phyloP scores from a whole-genome alignment of 371 early-diverging fungal species.

The Mucor circinelloides region DNA sequence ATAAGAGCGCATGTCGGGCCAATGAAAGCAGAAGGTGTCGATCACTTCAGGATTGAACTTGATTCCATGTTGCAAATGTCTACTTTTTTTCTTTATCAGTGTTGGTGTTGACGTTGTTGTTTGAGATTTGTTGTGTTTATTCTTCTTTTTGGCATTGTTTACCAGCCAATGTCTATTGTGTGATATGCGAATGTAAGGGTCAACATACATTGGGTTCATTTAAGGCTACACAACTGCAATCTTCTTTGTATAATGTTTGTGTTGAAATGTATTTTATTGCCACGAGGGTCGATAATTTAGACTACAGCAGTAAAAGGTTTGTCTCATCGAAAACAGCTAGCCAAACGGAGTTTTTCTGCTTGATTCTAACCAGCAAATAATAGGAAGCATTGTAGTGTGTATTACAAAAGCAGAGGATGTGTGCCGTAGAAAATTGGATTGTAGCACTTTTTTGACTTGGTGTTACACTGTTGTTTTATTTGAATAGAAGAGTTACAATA shows the following conservation, averaged over 20 bases:
- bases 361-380: neutral
- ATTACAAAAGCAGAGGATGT: neutral
- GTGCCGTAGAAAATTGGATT: neutral
- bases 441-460: neutral
- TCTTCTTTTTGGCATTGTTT: neutral
- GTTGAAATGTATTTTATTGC: neutral
- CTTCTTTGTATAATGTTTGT: neutral
- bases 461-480: neutral
- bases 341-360: conserved; percentile 1
- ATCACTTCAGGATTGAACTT: conserved; percentile 10
- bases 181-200: conserved; percentile 3
- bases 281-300: neutral
- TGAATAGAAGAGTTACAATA: neutral
- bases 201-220: conserved; percentile 10
- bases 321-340: neutral
- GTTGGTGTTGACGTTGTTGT: neutral
- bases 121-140: neutral
- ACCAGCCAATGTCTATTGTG: conserved; percentile 1
- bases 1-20: conserved; percentile 35
- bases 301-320: neutral
- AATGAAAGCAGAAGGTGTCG: conserved; percentile 40
- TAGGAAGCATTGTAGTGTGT: neutral
- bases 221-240: neutral
- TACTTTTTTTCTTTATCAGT: neutral
- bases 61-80: neutral